Base-by-base conservation (phyloP, 768 basidiomycete genomes). In the Boletales sp. region DNA sequence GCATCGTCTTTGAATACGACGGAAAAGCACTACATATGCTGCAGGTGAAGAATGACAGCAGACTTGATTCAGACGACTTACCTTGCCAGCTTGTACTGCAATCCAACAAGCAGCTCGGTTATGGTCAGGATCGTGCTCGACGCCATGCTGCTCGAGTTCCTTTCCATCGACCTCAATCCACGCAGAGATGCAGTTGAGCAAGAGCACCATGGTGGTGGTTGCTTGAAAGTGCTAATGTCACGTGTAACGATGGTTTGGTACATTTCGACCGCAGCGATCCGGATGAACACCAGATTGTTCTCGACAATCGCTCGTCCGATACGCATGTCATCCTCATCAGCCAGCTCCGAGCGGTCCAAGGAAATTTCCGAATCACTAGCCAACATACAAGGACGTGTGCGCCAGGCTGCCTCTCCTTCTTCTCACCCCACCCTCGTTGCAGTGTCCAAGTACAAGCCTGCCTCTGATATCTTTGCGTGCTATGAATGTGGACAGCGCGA, bases 371-470 rank as follows among this genome's bases (percentile, higher is more conserved):
- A 79, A 50, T 75, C 77, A 15, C 72, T 91, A 3, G 54, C 67
- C 3, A 80, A 80, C 54, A 74, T 87, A 58, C 69, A 71, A 36
- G 63, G 64, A 10, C 76, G 81, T 34, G 75, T 89, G 33, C 58
- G 69, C 32, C 54, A 52, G 43, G 71, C 71, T 30, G 57, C 63
- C 2, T 59, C 70, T 34, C 46, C 61, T 31, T 54, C 66, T 41
- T 58, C 63, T 34, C 45, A 49, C 12, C 46, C 58, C n/a, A 74
- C 74, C 4, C 70, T 97, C 12, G 86, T 97, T 15, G 91, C 94
- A 4, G 94, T 97, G 6, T 95, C 93, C 11, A 98, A 98, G 70
- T 81, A 86, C 63, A 97, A 97, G 65, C 90, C 95, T 5, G 80
- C 86, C 4, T 81, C 83, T 9, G 95, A 98, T 68, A 83, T 98